These are phyloP conservation scores for Talaromyces adpressus DNA, from an alignment of 495 filamentous ascomycete species.

Conservation along the genomic window DNA sequence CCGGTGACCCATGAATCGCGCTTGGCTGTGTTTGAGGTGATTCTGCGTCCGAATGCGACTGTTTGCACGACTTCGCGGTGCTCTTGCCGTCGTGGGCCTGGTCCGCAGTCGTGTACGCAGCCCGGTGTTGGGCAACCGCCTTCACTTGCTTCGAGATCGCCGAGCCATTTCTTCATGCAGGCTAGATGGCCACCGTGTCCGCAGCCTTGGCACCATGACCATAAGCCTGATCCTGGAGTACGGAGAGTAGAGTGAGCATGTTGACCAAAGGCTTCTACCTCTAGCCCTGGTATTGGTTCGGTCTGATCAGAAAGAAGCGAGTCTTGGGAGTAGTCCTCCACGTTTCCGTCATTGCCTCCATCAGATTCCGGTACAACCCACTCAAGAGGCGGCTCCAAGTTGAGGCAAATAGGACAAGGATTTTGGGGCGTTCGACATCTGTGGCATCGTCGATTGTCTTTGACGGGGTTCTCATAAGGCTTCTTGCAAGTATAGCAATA, in stretches of 20 bases:
- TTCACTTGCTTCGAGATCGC: slow-evolving; percentile 46
- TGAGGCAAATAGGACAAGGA: slow-evolving; percentile 40
- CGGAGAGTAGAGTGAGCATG: slow-evolving; percentile 17
- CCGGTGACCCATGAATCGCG: slow-evolving; percentile 35
- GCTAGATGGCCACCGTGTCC: slow-evolving; percentile 67
- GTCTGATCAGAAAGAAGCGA: slow-evolving; percentile 25
- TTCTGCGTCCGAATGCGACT: slow-evolving; percentile 24
- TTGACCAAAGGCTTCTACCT: slow-evolving; percentile 14
- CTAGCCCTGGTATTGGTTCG: slow-evolving; percentile 21
- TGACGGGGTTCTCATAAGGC: slow-evolving; percentile 36
- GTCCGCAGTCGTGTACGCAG: slow-evolving; percentile 66
- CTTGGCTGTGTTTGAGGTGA: slow-evolving; percentile 32
- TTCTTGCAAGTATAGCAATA: slow-evolving; percentile 41
- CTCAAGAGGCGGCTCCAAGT: slow-evolving; percentile 41
- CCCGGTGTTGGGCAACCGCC: slow-evolving; percentile 70
- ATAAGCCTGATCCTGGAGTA: slow-evolving; percentile 35
- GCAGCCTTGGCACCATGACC: slow-evolving; percentile 69
- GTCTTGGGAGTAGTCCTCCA: slow-evolving; percentile 19
- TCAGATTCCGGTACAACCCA: slow-evolving; percentile 29
- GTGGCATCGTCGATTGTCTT: slow-evolving; percentile 36
- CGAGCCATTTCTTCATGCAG: slow-evolving; percentile 63
- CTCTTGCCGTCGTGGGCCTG: slow-evolving; percentile 49
- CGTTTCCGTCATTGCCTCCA: slow-evolving; percentile 11
- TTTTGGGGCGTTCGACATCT: slow-evolving; percentile 37
- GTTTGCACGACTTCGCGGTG: slow-evolving; percentile 18